Conservation (phyloP, 345 rosid species). For the Mercurialis annua region DNA sequence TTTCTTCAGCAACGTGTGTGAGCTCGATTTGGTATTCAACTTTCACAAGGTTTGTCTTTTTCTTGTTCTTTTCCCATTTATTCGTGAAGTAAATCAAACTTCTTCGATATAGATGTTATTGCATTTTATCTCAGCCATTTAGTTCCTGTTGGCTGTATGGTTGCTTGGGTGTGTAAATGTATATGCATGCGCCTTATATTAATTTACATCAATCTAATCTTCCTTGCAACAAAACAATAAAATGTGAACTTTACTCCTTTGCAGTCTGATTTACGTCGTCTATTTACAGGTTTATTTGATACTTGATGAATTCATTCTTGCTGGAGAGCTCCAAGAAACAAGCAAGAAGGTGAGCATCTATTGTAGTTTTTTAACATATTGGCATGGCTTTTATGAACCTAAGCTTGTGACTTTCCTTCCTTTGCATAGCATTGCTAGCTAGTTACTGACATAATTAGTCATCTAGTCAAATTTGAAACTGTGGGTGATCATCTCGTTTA, state of each 20-base stretch:
- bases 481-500: not conserved
- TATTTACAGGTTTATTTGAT: constrained; percentile 70
- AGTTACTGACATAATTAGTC: not conserved
- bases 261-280: not conserved
- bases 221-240: not conserved
- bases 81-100: too few relatives aligned
- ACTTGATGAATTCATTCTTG: constrained; percentile 98
- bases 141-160: not conserved
- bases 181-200: too few relatives aligned
- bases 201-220: not conserved
- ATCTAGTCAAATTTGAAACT: not conserved
- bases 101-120: too few relatives aligned
- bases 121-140: not conserved
- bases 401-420: not conserved
- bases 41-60: constrained; percentile 72
- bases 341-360: constrained; percentile 72
- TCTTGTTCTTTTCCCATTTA: not conserved
- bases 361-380: not conserved
- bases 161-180: not conserved
- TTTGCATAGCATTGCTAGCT: not conserved
- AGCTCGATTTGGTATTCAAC: constrained; percentile 93
- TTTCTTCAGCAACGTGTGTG: constrained; percentile 99
- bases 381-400: not conserved
- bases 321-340: constrained; percentile 99
- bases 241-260: not conserved